Evolutionary conservation across 306 rosid genomes (phyloP).

Genomic region (Sicyos edulis): DNA sequence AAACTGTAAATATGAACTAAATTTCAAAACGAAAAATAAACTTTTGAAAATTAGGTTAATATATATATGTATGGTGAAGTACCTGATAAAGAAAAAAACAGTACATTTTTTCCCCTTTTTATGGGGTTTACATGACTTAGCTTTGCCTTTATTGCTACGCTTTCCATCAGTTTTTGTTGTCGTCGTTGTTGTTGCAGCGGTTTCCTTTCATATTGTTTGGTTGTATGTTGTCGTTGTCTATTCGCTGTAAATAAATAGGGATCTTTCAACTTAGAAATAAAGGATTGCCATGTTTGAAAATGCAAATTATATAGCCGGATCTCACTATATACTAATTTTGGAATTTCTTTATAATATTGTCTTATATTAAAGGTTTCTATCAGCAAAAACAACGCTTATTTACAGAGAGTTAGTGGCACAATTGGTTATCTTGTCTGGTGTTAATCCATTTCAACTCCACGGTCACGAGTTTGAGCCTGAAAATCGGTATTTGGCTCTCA

Average conservation of each 20-base stretch:
- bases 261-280: background rate
- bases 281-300: constrained; percentile 5
- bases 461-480: too few relatives aligned
- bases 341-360: background rate
- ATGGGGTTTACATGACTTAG: background rate
- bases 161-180: background rate
- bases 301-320: background rate
- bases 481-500: too few relatives aligned
- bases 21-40: too few relatives aligned
- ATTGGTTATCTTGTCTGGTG: too few relatives aligned
- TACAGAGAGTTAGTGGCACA: too few relatives aligned
- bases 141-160: background rate
- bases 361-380: background rate
- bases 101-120: background rate
- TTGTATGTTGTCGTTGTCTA: background rate
- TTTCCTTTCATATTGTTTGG: background rate
- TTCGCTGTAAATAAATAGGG: background rate
- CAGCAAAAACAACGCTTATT: background rate
- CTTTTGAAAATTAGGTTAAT: too few relatives aligned
- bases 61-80: too few relatives aligned
- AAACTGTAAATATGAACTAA: too few relatives aligned
- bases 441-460: too few relatives aligned
- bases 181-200: background rate
- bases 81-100: background rate
- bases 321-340: background rate